A percentile compares a stretch with the other conserved stretches of the same genome.
phyloP scores from a whole-genome alignment of 345 rosid genomes.

The Eucalyptus globulus region DNA sequence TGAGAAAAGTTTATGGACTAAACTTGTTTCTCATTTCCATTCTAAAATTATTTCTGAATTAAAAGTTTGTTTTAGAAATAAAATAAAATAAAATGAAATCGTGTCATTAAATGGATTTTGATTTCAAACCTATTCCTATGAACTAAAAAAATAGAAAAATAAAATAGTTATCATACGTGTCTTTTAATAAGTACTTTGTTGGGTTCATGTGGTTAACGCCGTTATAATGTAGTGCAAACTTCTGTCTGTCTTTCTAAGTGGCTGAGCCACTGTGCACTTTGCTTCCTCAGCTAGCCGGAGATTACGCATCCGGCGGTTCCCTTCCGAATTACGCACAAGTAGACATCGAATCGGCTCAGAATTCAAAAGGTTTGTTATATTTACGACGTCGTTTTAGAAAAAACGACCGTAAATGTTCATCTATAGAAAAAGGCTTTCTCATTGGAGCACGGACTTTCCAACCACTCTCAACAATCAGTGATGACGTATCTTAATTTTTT shows the following conservation, averaged over 20 bases:
- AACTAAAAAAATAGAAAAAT: too few species aligned
- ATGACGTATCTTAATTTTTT: neutral
- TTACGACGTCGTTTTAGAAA: too few species aligned
- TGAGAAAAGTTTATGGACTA: too few species aligned
- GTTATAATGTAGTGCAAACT: neutral
- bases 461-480: neutral
- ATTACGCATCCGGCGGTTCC: neutral
- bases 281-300: neutral
- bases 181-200: rapidly evolving
- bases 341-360: neutral
- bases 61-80: too few species aligned
- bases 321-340: too few species aligned
- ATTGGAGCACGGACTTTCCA: neutral
- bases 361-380: neutral
- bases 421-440: neutral
- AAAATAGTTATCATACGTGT: too few species aligned
- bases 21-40: too few species aligned
- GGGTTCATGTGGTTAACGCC: neutral
- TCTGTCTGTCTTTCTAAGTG: neutral
- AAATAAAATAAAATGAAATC: too few species aligned
- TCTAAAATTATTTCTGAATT: too few species aligned
- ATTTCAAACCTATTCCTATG: rapidly evolving
- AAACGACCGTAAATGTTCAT: too few species aligned
- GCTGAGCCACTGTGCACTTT: neutral
- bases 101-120: rapidly evolving